Conservation (phyloP, 345 rosid species). For the Ricinus communis region DNA sequence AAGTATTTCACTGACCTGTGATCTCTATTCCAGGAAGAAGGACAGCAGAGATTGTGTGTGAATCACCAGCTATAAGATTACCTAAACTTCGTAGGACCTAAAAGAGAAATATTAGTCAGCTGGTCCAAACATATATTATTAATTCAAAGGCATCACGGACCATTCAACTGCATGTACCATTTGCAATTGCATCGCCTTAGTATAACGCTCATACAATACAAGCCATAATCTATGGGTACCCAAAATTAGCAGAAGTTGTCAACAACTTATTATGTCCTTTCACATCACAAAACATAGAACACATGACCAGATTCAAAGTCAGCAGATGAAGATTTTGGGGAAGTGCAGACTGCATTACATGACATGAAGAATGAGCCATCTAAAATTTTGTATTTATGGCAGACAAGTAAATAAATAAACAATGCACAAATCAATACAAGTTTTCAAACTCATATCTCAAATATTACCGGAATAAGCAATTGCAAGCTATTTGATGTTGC, state of each 20-base stretch:
- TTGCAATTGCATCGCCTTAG: background rate
- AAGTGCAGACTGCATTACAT: background rate
- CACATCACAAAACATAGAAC: background rate
- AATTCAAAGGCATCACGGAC: background rate
- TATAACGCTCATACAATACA: background rate
- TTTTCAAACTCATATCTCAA: constrained; percentile 3
- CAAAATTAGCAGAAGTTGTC: background rate
- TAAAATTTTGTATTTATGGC: background rate
- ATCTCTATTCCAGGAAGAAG: constrained; percentile 63
- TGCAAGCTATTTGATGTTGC: constrained; percentile 76
- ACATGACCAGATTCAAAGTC: background rate
- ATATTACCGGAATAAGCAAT: constrained; percentile 81
- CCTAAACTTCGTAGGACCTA: constrained; percentile 91
- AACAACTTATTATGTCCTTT: too few relatives aligned
- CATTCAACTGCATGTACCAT: background rate
- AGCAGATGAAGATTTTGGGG: constrained; percentile 4
- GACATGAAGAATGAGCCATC: constrained; percentile 7
- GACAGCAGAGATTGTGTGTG: constrained; percentile 54
- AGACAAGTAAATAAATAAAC: background rate
- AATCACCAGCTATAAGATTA: constrained; percentile 87
- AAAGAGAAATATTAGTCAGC: constrained; percentile 19
- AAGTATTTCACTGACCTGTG: constrained; percentile 52
- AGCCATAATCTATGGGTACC: background rate
- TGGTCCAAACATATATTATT: constrained; percentile 8
- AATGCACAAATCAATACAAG: background rate